Evolutionary conservation across 306 rosid genomes (phyloP).

Genomic region (Glycine latifolia): DNA sequence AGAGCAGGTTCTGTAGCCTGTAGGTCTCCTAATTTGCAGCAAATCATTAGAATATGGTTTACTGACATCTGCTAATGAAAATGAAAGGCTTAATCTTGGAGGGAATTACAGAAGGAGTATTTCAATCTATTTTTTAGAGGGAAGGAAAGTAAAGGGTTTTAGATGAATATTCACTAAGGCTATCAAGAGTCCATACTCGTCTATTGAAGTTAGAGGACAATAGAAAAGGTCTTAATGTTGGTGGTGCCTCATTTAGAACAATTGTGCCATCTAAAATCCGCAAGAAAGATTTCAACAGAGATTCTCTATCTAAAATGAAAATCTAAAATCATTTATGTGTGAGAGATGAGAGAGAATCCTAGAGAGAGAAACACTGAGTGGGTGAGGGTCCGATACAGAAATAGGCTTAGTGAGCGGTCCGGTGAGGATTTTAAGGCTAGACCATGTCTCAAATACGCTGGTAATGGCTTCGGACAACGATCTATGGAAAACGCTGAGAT

Average conservation of each 20-base stretch:
- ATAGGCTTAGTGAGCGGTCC: too few relatives aligned
- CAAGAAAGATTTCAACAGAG: constrained; percentile 6
- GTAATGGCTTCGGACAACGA: too few relatives aligned
- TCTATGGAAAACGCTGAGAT: too few relatives aligned
- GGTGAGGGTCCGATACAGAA: too few relatives aligned
- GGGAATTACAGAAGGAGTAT: not conserved
- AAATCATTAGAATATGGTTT: not conserved
- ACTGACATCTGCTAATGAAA: not conserved
- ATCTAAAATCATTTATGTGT: too few relatives aligned
- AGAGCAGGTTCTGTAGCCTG: not conserved
- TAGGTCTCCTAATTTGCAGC: constrained; percentile 18
- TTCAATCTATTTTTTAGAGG: not conserved
- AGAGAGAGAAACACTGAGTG: too few relatives aligned
- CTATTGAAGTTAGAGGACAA: not conserved
- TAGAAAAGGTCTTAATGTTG: not conserved
- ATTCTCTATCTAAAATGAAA: too few relatives aligned
- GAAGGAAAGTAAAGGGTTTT: not conserved
- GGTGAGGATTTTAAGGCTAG: too few relatives aligned
- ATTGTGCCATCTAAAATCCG: not conserved
- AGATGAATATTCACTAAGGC: not conserved
- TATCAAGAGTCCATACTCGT: constrained; percentile 19
- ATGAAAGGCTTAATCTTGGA: not conserved
- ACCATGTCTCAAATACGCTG: too few relatives aligned
- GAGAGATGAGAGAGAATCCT: too few relatives aligned
- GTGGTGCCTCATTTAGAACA: not conserved